Evolutionary conservation across 139 green algal genomes (phyloP).

Genomic region (Desmodesmus armatus): DNA sequence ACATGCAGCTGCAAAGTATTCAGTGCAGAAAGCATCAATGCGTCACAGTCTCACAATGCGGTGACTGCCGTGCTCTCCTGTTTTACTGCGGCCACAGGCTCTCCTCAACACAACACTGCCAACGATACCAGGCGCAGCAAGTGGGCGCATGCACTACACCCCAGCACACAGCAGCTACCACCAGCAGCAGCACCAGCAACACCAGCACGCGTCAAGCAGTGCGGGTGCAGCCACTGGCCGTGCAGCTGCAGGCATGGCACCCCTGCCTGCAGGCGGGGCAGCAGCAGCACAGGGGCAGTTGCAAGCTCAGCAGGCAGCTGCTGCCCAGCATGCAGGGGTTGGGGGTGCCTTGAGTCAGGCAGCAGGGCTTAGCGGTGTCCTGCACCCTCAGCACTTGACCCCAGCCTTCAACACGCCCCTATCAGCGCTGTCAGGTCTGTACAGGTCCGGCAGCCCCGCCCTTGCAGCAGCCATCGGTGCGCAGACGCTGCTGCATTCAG

Average conservation of each 20-base stretch:
- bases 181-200: constrained; percentile 21
- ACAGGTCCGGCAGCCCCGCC: too few relatives aligned
- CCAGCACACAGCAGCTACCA: background rate
- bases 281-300: background rate
- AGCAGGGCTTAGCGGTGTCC: too few relatives aligned
- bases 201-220: background rate
- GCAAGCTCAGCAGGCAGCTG: background rate
- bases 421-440: too few relatives aligned
- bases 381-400: too few relatives aligned
- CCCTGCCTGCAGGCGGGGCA: background rate
- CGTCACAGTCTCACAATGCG: background rate
- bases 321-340: background rate
- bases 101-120: constrained; percentile 26
- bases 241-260: background rate
- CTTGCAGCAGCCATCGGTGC: too few relatives aligned
- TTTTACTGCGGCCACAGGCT: background rate
- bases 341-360: background rate
- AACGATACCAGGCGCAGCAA: background rate
- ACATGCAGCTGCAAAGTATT: background rate
- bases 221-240: background rate
- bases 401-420: too few relatives aligned
- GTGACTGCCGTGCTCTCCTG: background rate
- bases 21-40: background rate
- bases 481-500: too few relatives aligned
- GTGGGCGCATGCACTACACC: background rate